Evolutionary conservation across 306 rosid species (phyloP).

Genomic region (Cicer bijugum): DNA sequence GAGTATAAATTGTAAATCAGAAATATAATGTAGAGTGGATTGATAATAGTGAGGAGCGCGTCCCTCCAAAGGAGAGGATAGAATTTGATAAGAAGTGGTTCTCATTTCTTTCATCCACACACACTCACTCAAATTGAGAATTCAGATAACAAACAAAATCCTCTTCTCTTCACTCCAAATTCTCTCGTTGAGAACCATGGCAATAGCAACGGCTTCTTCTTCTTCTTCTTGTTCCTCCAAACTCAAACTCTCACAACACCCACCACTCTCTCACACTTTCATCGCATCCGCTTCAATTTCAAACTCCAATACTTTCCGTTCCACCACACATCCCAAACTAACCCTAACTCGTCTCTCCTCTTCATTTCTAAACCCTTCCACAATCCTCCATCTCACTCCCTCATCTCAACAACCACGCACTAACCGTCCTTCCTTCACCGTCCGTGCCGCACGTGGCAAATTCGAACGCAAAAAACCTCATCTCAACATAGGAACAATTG

Average conservation of each 20-base stretch:
- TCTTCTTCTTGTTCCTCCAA: slow-evolving; percentile 52
- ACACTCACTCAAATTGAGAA: too few species aligned
- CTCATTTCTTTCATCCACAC: slow-evolving; percentile 28
- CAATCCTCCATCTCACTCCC: slow-evolving; percentile 60
- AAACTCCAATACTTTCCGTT: slow-evolving; percentile 46
- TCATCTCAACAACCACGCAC: slow-evolving; percentile 13
- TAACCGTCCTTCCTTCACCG: slow-evolving; percentile 50
- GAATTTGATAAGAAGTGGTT: slow-evolving; percentile 29
- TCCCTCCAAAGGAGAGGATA: slow-evolving; percentile 34
- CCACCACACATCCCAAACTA: slow-evolving; percentile 51
- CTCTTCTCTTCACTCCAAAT: not conserved
- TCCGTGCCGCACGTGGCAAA: slow-evolving; percentile 80
- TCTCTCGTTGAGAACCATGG: slow-evolving; percentile 47
- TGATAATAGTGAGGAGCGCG: not conserved
- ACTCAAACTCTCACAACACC: slow-evolving; percentile 37
- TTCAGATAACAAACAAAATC: slow-evolving; percentile 4
- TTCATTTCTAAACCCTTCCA: slow-evolving; percentile 67
- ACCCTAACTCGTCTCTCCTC: slow-evolving; percentile 62
- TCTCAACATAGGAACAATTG: slow-evolving; percentile 85
- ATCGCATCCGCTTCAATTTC: slow-evolving; percentile 27
- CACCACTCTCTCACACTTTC: slow-evolving; percentile 32
- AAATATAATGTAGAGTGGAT: not conserved
- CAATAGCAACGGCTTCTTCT: slow-evolving; percentile 47
- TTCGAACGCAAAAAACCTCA: slow-evolving; percentile 91
- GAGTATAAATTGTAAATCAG: too few species aligned